These are phyloP conservation scores for Amanita pseudoporphyria DNA, from an alignment of 768 basidiomycete species.

Conservation along the genomic window DNA sequence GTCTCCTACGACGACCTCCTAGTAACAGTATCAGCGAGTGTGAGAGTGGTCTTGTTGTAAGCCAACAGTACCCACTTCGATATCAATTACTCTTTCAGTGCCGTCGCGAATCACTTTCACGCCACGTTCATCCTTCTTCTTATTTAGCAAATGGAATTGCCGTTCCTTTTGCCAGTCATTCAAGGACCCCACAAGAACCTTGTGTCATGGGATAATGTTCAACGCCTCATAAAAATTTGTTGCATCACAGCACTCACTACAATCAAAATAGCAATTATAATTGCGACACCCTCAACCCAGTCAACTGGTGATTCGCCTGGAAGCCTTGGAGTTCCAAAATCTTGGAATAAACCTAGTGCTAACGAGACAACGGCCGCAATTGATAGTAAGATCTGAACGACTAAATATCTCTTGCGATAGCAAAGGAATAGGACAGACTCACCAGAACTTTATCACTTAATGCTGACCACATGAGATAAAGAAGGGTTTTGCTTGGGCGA, in stretches of 20 bases:
- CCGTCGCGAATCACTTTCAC: constrained; percentile 77
- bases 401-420: constrained; percentile 1
- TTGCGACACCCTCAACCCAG: constrained; percentile 93
- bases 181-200: constrained; percentile 86
- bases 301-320: constrained; percentile 72
- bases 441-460: constrained; percentile 88
- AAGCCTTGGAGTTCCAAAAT: constrained; percentile 63
- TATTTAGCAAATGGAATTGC: constrained; percentile 88
- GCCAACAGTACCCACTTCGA: constrained; percentile 46
- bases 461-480: constrained; percentile 77
- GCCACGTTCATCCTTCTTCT: constrained; percentile 89
- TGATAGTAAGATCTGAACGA: constrained; percentile 68
- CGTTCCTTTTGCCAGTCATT: constrained; percentile 99
- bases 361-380: constrained; percentile 90
- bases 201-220: constrained; percentile 10
- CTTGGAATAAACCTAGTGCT: constrained; percentile 90
- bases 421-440: constrained; percentile 18
- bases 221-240: neutral
- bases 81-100: constrained; percentile 61
- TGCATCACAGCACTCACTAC: constrained; percentile 39
- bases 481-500: constrained; percentile 57
- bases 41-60: neutral
- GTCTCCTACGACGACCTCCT: constrained; percentile 93
- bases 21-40: constrained; percentile 15
- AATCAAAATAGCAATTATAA: constrained; percentile 65